Conservation (phyloP, 1,284 basidiomycete genomes). For the Moniliella sp. region DNA sequence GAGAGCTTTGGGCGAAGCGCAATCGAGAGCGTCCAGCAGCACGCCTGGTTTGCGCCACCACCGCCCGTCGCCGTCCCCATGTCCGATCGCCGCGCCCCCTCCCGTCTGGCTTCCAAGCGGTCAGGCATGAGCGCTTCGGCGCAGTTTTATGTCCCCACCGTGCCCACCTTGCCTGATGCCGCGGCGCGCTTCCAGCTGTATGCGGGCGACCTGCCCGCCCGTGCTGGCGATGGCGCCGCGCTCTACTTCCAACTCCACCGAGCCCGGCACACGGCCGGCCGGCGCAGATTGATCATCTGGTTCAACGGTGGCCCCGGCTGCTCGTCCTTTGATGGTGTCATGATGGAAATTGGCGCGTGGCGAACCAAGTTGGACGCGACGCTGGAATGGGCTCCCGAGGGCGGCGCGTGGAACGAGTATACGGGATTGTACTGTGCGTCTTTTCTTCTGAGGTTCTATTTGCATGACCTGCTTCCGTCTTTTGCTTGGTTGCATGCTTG, state of each 20-base stretch:
- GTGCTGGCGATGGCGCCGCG: slow-evolving; percentile 42
- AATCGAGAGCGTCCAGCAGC: slow-evolving; percentile 48
- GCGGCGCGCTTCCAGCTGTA: slow-evolving; percentile 8
- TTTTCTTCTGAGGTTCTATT: slow-evolving; percentile 50
- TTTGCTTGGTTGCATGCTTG: slow-evolving; percentile 1
- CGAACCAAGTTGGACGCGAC: slow-evolving; percentile 45
- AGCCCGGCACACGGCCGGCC: slow-evolving; percentile 64
- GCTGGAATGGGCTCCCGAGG: slow-evolving; percentile 45
- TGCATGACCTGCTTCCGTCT: not conserved
- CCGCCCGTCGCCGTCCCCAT: slow-evolving; percentile 76
- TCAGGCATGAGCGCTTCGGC: not conserved
- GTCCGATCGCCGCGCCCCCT: slow-evolving; percentile 82
- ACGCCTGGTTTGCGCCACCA: slow-evolving; percentile 49
- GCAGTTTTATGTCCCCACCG: not conserved
- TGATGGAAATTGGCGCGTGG: slow-evolving; percentile 94
- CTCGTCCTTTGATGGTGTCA: slow-evolving; percentile 81
- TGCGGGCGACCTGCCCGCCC: slow-evolving; percentile 21
- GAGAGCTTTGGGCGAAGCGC: slow-evolving; percentile 98
- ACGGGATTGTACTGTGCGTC: too few relatives aligned
- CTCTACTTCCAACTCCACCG: slow-evolving; percentile 76
- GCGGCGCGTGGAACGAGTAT: slow-evolving; percentile 96
- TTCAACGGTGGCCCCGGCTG: slow-evolving; percentile 92
- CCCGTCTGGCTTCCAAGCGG: slow-evolving; percentile 73
- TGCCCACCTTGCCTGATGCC: not conserved
- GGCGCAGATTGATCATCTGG: slow-evolving; percentile 76